Base-by-base conservation (phyloP, 441 rosid species). In the Croton laevigatus region DNA sequence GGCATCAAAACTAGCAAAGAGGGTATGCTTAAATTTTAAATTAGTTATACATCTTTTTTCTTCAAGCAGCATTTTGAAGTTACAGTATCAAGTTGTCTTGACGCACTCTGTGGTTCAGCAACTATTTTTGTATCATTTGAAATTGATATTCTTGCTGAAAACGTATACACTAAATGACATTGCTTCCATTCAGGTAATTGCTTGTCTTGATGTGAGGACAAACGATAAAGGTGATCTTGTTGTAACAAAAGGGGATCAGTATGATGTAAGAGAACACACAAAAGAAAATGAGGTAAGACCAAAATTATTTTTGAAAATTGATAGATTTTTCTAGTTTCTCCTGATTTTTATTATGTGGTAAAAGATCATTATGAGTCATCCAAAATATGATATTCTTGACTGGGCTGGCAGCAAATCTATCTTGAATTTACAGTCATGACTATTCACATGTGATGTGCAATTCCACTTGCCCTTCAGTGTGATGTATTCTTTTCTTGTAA, bases 171-270 rank as follows among this genome's bases (percentile, higher is more conserved):
- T 70, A 38, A 53, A 32, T 57, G 69, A 69, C 71, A 44, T 17
- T 72, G 61, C 64, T 75, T 79, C 65, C 63, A 27, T 63, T 73
- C 77, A 89, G 91, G 91, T 95, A 73, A 91, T 95, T 79, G 95
- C 98, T 84, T 95, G 99, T 80, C 97, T 95, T 82, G 98, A 95
- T 87, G 99, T 95, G 79, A 93, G 98, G 79, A 57, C 89, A 63
- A 93, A 95, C 75, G 99, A 95, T 78, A 78, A 87, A 71, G 92
- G 97, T 77, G 98, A 95, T 83, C 98, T 95, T 73, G 94, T 93
- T 76, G 99, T 95, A 60, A 91, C 99, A 74, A 95, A 95, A 86
- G 99, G 99, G 61, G 98, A 95, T 76, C 99, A 89, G 64, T 95
- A 95, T 66, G 95, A 88, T 81, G 98, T 95, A 69, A 84, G 99